Base-by-base conservation (phyloP, 2,329 filamentous ascomycete genomes). In the Thielaviopsis ethacetica region DNA sequence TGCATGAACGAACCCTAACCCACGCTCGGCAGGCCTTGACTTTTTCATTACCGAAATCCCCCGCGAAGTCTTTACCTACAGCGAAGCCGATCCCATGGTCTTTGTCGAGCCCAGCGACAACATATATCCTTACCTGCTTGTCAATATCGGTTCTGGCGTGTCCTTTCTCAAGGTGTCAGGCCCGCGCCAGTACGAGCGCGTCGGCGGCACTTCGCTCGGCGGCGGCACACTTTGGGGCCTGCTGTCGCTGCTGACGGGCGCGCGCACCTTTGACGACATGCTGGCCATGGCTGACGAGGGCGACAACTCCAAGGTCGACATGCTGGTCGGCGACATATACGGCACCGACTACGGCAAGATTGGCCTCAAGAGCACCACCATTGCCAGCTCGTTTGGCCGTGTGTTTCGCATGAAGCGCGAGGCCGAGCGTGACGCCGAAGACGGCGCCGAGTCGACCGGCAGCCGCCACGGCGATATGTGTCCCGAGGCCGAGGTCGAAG, bases 21-120 rank as follows among this genome's bases (percentile, higher is more conserved):
- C 63, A 50, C 53, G 19, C 2, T 19, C 15, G 17, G 10, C 65
- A 89, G 90, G 91, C 13, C 83, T 98, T 51, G 93, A 98, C 70
- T 98, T 97, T 74, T 97, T 98, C 76, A 97, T 97, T 68, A 95
- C 89, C 64, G 91, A 97, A 69, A 97, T 98, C 61, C 93, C 93
- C 21, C 83, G 86, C 65, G 93, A 98, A 72, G 91, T 98, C 58
- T 98, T 98, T 68, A 96, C 90, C 21, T 97, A 97, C 72, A 91
- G 86, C 68, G 91, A 95, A 69, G 80, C 81, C 38, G 85, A 93
- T 65, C 90, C 91, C 4, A 95, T 96, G 86, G 82, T 88, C 67
- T 97, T 95, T 68, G 83, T 85, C 64, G 81, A 85, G 62, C 83
- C 89, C 1, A 76, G 83, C n/a, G 83, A 91, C 64, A 74, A 75